phyloP scores from a whole-genome alignment of 108 stramenopile species.

The Nitzschia sp. region DNA sequence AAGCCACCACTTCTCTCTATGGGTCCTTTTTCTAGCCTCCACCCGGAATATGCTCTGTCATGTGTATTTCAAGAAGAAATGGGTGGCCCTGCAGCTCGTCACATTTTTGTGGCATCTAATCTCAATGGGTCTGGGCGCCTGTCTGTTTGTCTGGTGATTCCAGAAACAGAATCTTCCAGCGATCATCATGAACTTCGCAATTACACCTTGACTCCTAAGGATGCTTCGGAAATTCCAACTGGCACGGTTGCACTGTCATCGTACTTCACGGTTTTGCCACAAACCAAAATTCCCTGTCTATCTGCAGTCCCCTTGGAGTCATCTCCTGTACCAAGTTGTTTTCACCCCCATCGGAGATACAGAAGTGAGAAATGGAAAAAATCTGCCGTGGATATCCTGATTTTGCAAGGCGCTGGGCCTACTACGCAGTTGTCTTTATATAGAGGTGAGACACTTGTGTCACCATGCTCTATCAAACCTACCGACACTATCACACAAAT shows the following conservation, averaged over 20 bases:
- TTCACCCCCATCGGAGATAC: slow-evolving; percentile 21
- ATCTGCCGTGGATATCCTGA: slow-evolving; percentile 58
- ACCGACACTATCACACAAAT: too few species aligned
- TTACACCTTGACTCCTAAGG: slow-evolving; percentile 12
- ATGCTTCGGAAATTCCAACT: not conserved
- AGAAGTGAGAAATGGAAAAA: not conserved
- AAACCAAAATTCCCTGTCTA: slow-evolving; percentile 39
- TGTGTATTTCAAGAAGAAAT: slow-evolving; percentile 36
- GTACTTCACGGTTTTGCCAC: slow-evolving; percentile 9
- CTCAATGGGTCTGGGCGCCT: slow-evolving; percentile 23
- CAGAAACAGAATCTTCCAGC: not conserved
- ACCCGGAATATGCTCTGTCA: slow-evolving; percentile 25
- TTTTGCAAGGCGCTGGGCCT: slow-evolving; percentile 18
- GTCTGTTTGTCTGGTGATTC: slow-evolving; percentile 22
- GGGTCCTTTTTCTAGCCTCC: slow-evolving; percentile 37
- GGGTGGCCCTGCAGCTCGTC: slow-evolving; percentile 1
- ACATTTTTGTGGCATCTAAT: slow-evolving; percentile 43
- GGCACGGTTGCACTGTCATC: not conserved
- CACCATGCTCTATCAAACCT: too few species aligned
- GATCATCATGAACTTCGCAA: slow-evolving; percentile 16
- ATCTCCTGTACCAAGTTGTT: slow-evolving; percentile 44
- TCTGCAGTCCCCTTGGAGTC: slow-evolving; percentile 45
- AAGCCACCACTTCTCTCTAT: slow-evolving; percentile 14
- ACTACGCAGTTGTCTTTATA: too few species aligned
- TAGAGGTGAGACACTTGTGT: too few species aligned